Evolutionary conservation across 2,329 filamentous ascomycete species (phyloP), one percentile per base, ranked within the genome.

Genomic region (Cylindrodendrum hubeiense): DNA sequence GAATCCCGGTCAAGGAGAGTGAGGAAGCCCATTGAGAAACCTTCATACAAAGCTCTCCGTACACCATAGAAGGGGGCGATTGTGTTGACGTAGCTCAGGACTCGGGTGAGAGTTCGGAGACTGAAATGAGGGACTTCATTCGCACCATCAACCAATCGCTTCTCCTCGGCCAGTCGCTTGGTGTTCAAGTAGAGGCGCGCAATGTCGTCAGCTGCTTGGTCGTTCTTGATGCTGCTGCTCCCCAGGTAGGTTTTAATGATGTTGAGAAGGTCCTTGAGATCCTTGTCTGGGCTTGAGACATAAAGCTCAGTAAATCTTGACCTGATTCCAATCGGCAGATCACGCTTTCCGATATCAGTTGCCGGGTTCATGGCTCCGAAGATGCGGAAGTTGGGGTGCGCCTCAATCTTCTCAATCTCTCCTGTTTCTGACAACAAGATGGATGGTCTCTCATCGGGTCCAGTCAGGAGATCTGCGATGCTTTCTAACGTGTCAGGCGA

Each of bases 331-430:
- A 93, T 90, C 0, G 95, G 94, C 17, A 99, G 83, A 78, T 99
- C 96, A 60, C 95, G 91, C 81, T 99, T 99, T 66, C 97, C 96
- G 60, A 98, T 90, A 82, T 99, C 96, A 3, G 96, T 99, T 5
- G 96, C 96, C 30, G 96, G 96, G 75, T 99, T 99, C 96, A 99
- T 99, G 28, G 97, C 96, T 55, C 93, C 97, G 76, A 99, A 99
- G 15, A 99, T 93, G 41, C 96, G 90, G 78, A 99, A 99, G 69
- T 97, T 90, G 0, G 94, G 91, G 78, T 99, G 95, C 1, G 95
- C 96, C 66, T 91, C 87, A 37, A 99, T 91, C 69, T 95, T 89
- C 78, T 98, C 94, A 46, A 97, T 93, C 71, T 96, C 94, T 39
- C 96, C 96, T 41, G 94, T 96, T 81, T 99, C 96, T 0, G 95